Evolutionary conservation across 2,329 filamentous ascomycete species (phyloP).

Genomic region (Westerdykella ornata): DNA sequence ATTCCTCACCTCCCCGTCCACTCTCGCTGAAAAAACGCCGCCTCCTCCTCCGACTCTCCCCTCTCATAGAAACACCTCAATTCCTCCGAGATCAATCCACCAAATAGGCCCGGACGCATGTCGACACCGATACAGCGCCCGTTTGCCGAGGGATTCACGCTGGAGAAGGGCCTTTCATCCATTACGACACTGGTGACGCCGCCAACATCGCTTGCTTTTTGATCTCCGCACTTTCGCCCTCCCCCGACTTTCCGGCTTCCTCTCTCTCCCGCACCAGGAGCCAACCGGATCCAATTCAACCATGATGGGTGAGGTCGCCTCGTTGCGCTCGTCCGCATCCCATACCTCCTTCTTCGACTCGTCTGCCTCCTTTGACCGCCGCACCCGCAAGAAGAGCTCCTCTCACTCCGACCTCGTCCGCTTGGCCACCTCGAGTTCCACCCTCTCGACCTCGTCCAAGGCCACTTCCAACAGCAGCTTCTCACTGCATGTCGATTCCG

Average conservation of each 20-base stretch:
- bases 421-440: constrained; percentile 21
- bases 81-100: constrained; percentile 11
- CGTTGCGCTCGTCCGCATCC: constrained; percentile 40
- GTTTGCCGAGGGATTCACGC: constrained; percentile 8
- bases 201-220: constrained; percentile 2
- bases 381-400: constrained; percentile 26
- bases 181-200: constrained; percentile 13
- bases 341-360: constrained; percentile 41
- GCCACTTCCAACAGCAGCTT: constrained; percentile 58
- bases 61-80: constrained; percentile 4
- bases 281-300: too few species aligned
- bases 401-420: constrained; percentile 34
- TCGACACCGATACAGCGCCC: constrained; percentile 15
- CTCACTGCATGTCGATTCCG: constrained; percentile 54
- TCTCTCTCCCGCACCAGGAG: too few species aligned
- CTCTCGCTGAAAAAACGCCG: not conserved
- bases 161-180: constrained; percentile 18
- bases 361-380: constrained; percentile 20
- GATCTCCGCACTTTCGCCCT: not conserved
- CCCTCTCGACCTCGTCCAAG: constrained; percentile 47
- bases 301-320: constrained; percentile 10
- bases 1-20: not conserved
- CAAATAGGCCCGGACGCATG: constrained; percentile 25
- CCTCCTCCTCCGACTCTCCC: not conserved
- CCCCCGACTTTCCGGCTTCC: not conserved